These are phyloP conservation scores for Pisolithus orientalis DNA, from an alignment of 768 basidiomycete genomes.

Conservation along the genomic window DNA sequence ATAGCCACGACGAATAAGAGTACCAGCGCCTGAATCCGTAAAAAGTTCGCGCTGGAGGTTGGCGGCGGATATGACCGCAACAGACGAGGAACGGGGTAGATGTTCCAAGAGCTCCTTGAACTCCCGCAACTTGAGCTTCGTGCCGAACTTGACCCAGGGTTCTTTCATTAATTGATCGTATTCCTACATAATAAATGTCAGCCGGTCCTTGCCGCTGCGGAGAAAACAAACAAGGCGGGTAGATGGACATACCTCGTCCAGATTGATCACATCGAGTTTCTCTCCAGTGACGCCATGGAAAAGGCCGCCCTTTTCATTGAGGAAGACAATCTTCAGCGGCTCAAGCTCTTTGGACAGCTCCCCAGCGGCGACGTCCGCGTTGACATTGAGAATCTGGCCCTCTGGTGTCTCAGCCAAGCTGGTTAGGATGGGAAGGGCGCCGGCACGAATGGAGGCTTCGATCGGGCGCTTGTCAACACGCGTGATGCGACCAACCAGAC, in stretches of 20 bases:
- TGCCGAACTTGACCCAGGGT: slow-evolving; percentile 98
- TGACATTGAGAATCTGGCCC: slow-evolving; percentile 98
- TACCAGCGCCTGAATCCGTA: slow-evolving; percentile 96
- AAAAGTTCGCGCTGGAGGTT: slow-evolving; percentile 97
- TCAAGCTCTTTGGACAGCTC: slow-evolving; percentile 97
- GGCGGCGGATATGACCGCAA: slow-evolving; percentile 92
- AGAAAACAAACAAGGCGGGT: not conserved
- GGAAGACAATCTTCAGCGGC: slow-evolving; percentile 96
- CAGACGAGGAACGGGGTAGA: slow-evolving; percentile 95
- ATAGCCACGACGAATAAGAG: slow-evolving; percentile 96
- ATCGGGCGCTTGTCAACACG: slow-evolving; percentile 93
- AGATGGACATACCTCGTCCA: slow-evolving; percentile 69
- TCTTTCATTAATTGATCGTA: slow-evolving; percentile 96
- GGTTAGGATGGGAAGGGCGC: slow-evolving; percentile 93
- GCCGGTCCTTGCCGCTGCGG: not conserved
- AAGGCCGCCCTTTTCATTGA: slow-evolving; percentile 97
- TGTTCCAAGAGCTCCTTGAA: slow-evolving; percentile 99
- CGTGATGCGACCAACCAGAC: slow-evolving; percentile 92
- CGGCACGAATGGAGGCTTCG: slow-evolving; percentile 94
- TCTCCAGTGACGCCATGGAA: slow-evolving; percentile 97
- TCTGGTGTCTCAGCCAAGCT: slow-evolving; percentile 90
- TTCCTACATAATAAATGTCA: slow-evolving; percentile 46
- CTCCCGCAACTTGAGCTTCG: slow-evolving; percentile 97
- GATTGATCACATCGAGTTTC: slow-evolving; percentile 92
- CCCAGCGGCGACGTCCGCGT: slow-evolving; percentile 97